phyloP scores from a whole-genome alignment of 148 eudicot genomes.

The Bassia scoparia region DNA sequence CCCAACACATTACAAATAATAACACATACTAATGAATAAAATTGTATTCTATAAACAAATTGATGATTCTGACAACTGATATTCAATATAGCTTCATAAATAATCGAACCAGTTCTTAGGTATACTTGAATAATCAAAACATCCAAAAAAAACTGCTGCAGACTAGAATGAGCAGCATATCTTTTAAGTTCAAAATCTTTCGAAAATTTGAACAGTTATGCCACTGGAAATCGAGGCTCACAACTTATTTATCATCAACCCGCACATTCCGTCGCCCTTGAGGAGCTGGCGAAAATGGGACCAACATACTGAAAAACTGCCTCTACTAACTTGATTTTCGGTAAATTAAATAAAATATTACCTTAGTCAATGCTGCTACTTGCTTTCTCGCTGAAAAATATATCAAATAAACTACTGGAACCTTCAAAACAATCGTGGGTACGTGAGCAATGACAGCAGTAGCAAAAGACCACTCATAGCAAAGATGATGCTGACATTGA shows the following conservation, averaged over 20 bases:
- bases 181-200: background rate
- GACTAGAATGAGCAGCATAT: conserved; percentile 13
- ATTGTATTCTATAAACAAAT: conserved; percentile 9
- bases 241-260: conserved; percentile 15
- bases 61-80: background rate
- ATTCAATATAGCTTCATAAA: background rate
- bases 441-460: conserved; percentile 16
- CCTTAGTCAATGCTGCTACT: conserved; percentile 26
- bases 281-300: conserved; percentile 18
- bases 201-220: conserved; percentile 11
- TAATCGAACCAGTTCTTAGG: conserved; percentile 20
- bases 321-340: conserved; percentile 20
- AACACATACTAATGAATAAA: background rate
- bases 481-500: conserved; percentile 44
- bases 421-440: background rate
- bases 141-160: conserved; percentile 16
- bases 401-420: conserved; percentile 33
- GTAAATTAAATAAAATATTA: conserved; percentile 13
- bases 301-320: conserved; percentile 17
- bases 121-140: conserved; percentile 25
- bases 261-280: conserved; percentile 12
- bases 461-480: conserved; percentile 40
- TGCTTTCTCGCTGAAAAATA: conserved; percentile 22
- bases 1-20: background rate
- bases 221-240: conserved; percentile 16